Evolutionary conservation across 2,329 filamentous ascomycete species (phyloP), one percentile per base, ranked within the genome.

Genomic region (Tolypocladium guangdongense): DNA sequence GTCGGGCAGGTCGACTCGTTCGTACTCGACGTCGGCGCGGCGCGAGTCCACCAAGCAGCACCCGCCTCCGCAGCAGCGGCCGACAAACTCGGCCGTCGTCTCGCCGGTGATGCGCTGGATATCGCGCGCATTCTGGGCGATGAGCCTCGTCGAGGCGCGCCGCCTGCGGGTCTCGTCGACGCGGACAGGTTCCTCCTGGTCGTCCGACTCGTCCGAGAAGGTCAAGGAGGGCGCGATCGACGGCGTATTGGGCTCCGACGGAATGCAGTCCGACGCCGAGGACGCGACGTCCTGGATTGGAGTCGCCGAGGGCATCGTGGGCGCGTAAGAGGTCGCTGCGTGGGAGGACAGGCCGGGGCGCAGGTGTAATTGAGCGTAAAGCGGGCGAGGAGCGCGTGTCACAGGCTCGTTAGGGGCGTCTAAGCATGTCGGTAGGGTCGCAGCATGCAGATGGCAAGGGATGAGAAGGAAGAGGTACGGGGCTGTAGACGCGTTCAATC

Each of bases 71-170:
- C 82, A 86, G 63, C 82, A 86, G 60, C 80, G 76, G 53, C 75
- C 77, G 60, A 85, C 77, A 62, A 84, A 71, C 64, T 82, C 75
- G 54, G 80, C 79, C 18, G 79, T 81, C 8, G 81, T 78, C 67
- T 84, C 81, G 59, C 82, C 82, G 7, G 82, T 84, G 55, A 86
- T 81, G 60, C 81, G 76, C 62, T 80, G 78, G 41, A 85, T 77
- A 58, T 85, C 82, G 49, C 75, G 77, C 33, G 78, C 78, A 64
- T 74, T 84, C 67, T 83, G 80, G 45, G 81, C 79, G 60, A 85
- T 83, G 46, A 89, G 74, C 16, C 79, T 78, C 8, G 86, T 89
- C 4, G 84, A 88, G 53, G 84, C 86, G 51, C 85, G 83, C 52
- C 85, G 78, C 33, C 70, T 74, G 47, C 79, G 78, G 48, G 68